These are phyloP conservation scores for Oryza glumipatula DNA, from an alignment of 176 grass and related monocot species.

Conservation along the genomic window DNA sequence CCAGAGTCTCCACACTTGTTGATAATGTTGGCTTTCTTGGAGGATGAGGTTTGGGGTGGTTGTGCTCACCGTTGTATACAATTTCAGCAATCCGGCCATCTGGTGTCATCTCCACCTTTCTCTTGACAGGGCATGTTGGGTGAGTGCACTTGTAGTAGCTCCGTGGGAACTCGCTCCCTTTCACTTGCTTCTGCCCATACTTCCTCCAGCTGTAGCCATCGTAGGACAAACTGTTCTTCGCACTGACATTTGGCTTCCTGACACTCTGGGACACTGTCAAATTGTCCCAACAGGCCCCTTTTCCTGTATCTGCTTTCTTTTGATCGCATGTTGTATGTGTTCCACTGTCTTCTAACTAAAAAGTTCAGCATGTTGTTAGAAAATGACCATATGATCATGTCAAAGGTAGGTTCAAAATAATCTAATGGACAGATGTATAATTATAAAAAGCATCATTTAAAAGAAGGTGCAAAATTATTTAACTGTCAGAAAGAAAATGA, in stretches of 20 bases:
- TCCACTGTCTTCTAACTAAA: slow-evolving; percentile 24
- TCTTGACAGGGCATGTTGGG: slow-evolving; percentile 63
- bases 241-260: not conserved
- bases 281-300: slow-evolving; percentile 7
- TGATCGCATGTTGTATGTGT: slow-evolving; percentile 1
- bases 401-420: not conserved
- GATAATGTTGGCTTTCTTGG: not conserved
- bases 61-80: slow-evolving; percentile 59
- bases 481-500: slow-evolving; percentile 1
- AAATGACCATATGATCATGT: not conserved
- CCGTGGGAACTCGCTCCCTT: slow-evolving; percentile 58
- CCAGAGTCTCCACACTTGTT: slow-evolving; percentile 26
- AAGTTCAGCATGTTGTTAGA: slow-evolving; percentile 18
- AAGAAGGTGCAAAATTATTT: not conserved
- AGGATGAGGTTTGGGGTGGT: slow-evolving; percentile 55
- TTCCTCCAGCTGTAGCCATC: slow-evolving; percentile 77
- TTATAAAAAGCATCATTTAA: not conserved
- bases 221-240: slow-evolving; percentile 29
- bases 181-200: slow-evolving; percentile 77
- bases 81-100: slow-evolving; percentile 58
- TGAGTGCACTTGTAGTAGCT: slow-evolving; percentile 80
- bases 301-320: slow-evolving; percentile 35
- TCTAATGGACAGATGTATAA: not conserved
- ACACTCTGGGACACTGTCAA: not conserved
- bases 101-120: slow-evolving; percentile 58